Evolutionary conservation across 768 basidiomycete genomes (phyloP).

Genomic region (Pleurotus eryngii): DNA sequence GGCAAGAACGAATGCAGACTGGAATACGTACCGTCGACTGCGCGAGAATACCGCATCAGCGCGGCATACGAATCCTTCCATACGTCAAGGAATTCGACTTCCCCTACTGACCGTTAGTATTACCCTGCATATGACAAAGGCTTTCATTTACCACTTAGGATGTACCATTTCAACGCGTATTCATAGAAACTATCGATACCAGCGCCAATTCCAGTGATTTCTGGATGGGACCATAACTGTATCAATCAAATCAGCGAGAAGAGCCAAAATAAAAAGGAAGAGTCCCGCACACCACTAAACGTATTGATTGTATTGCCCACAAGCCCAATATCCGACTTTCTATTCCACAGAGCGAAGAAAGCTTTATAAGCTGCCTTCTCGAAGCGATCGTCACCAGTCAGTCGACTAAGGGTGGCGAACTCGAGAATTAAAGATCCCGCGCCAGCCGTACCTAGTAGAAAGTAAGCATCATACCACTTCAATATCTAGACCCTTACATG

Average conservation of each 20-base stretch:
- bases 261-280: background rate
- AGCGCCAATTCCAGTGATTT: slow-evolving; percentile 82
- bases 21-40: slow-evolving; percentile 75
- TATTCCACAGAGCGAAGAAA: slow-evolving; percentile 93
- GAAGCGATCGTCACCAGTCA: slow-evolving; percentile 87
- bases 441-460: slow-evolving; percentile 73
- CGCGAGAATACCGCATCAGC: slow-evolving; percentile 81
- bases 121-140: background rate
- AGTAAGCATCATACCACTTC: slow-evolving; percentile 3
- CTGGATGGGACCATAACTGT: slow-evolving; percentile 74
- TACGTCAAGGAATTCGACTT: slow-evolving; percentile 76
- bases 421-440: slow-evolving; percentile 92
- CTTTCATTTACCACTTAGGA: slow-evolving; percentile 60
- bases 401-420: slow-evolving; percentile 87
- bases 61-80: slow-evolving; percentile 83
- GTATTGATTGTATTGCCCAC: slow-evolving; percentile 89
- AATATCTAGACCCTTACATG: slow-evolving; percentile 46
- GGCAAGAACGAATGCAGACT: slow-evolving; percentile 37
- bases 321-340: slow-evolving; percentile 77
- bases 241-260: slow-evolving; percentile 4
- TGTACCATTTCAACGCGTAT: slow-evolving; percentile 90
- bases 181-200: slow-evolving; percentile 97
- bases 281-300: slow-evolving; percentile 64
- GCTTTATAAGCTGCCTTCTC: slow-evolving; percentile 89
- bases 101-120: slow-evolving; percentile 42